Evolutionary conservation across 2,329 filamentous ascomycete genomes (phyloP).

Genomic region (Thermothelomyces thermophilus): DNA sequence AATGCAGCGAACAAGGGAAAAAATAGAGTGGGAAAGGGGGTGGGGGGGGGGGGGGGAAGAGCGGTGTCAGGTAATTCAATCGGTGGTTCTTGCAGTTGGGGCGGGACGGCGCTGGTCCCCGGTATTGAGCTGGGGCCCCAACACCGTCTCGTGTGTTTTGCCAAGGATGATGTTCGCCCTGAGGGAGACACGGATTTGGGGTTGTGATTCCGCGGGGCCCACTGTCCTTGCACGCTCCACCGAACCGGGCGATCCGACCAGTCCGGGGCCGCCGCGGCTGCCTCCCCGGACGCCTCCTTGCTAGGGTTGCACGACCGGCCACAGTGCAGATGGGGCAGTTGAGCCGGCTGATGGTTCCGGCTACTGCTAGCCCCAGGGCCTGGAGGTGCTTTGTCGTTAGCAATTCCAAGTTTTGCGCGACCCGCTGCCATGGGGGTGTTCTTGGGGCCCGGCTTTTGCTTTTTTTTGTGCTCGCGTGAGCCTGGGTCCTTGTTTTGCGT

Average conservation of each 20-base stretch:
- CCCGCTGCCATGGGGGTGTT: too few relatives aligned
- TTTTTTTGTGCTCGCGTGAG: too few relatives aligned
- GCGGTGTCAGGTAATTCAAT: neutral
- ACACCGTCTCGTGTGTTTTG: neutral
- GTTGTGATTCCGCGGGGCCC: slow-evolving; percentile 12
- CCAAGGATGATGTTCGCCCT: slow-evolving; percentile 16
- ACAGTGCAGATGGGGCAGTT: slow-evolving; percentile 4
- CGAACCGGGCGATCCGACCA: slow-evolving; percentile 20
- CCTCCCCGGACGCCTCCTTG: slow-evolving; percentile 7
- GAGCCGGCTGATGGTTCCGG: slow-evolving; percentile 1
- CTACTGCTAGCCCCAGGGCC: neutral
- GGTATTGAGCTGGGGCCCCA: neutral
- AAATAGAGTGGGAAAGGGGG: too few relatives aligned
- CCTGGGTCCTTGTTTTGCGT: too few relatives aligned
- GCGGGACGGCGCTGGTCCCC: neutral
- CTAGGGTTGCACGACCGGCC: neutral
- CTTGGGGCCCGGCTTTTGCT: too few relatives aligned
- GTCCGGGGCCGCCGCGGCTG: slow-evolving; percentile 15
- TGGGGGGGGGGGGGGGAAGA: too few relatives aligned
- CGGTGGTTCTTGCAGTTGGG: neutral
- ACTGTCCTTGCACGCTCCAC: slow-evolving; percentile 8
- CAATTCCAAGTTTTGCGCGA: neutral
- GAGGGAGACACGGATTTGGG: neutral
- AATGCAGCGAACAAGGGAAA: too few relatives aligned
- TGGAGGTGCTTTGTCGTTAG: neutral